Conservation (phyloP, 1,139 yeast genomes). For the Geotrichum australiense region DNA sequence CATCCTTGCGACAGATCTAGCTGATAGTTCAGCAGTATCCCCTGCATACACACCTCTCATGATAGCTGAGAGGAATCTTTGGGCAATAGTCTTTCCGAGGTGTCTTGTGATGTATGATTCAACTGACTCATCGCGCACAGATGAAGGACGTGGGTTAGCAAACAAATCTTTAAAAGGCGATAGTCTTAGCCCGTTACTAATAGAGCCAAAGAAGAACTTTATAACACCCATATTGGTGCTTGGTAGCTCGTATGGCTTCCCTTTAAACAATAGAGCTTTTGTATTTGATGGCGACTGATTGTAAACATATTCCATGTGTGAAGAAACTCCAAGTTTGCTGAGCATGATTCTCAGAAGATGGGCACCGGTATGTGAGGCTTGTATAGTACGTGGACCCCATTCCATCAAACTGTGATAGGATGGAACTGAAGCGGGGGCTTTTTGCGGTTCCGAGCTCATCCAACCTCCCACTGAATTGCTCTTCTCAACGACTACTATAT, state of each 20-base stretch:
- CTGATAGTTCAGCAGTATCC: constrained; percentile 61
- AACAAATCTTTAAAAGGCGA: constrained; percentile 32
- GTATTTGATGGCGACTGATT: constrained; percentile 49
- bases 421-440: constrained; percentile 19
- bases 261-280: constrained; percentile 46
- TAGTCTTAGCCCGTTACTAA: constrained; percentile 37
- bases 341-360: constrained; percentile 32
- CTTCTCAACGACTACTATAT: constrained; percentile 56
- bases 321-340: constrained; percentile 39
- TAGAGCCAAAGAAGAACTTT: constrained; percentile 29
- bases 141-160: constrained; percentile 24
- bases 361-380: constrained; percentile 36
- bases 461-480: constrained; percentile 65
- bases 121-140: constrained; percentile 58
- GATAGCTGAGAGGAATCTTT: constrained; percentile 70
- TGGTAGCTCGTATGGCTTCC: constrained; percentile 32
- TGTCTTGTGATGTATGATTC: constrained; percentile 61
- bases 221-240: constrained; percentile 23
- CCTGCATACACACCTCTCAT: constrained; percentile 92
- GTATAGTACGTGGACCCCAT: constrained; percentile 39
- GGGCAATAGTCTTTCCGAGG: constrained; percentile 55
- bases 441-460: constrained; percentile 44
- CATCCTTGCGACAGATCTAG: constrained; percentile 42
- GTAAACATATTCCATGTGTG: constrained; percentile 44
- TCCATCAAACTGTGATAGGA: constrained; percentile 31